phyloP scores from a whole-genome alignment of 257 asterid species.

The Rubia yunnanensis region DNA sequence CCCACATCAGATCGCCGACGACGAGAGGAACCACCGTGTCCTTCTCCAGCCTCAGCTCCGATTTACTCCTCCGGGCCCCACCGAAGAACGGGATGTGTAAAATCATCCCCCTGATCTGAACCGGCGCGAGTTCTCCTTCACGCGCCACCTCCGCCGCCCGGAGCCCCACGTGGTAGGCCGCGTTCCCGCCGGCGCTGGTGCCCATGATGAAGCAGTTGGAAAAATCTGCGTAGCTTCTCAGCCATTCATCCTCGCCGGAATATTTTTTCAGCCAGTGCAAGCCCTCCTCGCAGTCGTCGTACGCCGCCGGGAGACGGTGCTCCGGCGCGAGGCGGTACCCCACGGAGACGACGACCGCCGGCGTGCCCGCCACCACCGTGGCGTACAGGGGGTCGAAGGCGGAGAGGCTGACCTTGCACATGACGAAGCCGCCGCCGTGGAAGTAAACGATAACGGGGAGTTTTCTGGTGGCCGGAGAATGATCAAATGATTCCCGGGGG shows the following conservation, averaged over 20 bases:
- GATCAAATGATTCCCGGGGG: slow-evolving; percentile 16
- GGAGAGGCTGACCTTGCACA: slow-evolving; percentile 11
- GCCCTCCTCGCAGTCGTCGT: slow-evolving; percentile 37
- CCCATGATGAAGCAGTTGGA: slow-evolving; percentile 45
- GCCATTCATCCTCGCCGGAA: slow-evolving; percentile 26
- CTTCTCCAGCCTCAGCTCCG: slow-evolving; percentile 26
- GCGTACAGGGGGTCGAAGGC: slow-evolving; percentile 15
- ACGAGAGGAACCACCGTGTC: slow-evolving; percentile 15
- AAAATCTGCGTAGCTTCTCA: slow-evolving; percentile 30
- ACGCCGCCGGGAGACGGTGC: slow-evolving; percentile 54
- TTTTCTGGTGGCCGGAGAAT: background rate
- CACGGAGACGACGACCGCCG: slow-evolving; percentile 37
- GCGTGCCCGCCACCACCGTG: slow-evolving; percentile 10
- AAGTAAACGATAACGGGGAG: slow-evolving; percentile 34
- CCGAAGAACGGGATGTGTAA: slow-evolving; percentile 44
- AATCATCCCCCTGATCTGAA: slow-evolving; percentile 41
- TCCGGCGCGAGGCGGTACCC: slow-evolving; percentile 59
- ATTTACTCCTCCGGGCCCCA: slow-evolving; percentile 35
- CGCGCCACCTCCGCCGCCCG: slow-evolving; percentile 19
- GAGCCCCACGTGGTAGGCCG: slow-evolving; percentile 31
- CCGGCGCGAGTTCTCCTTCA: slow-evolving; percentile 21
- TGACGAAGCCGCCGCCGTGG: slow-evolving; percentile 50
- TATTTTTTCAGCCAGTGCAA: slow-evolving; percentile 27
- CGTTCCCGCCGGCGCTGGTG: slow-evolving; percentile 46
- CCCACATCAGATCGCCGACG: slow-evolving; percentile 33